phyloP scores from a whole-genome alignment of 805 yeast genomes.

The Metschnikowia proteae region DNA sequence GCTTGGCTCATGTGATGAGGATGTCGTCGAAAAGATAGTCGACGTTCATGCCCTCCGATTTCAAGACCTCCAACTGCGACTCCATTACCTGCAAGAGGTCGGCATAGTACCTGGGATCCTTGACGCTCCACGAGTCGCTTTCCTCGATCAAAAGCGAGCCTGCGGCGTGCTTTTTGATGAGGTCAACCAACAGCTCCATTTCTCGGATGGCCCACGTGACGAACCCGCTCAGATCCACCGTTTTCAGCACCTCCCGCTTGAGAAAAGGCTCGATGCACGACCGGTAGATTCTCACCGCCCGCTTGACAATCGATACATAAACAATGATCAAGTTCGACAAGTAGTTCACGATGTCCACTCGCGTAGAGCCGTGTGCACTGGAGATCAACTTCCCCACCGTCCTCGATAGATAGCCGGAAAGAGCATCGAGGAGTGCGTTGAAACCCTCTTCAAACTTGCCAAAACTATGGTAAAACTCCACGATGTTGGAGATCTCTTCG shows the following conservation, averaged over 20 bases:
- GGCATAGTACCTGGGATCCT: conserved; percentile 45
- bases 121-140: conserved; percentile 22
- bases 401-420: conserved; percentile 27
- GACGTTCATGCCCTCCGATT: conserved; percentile 66
- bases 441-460: conserved; percentile 37
- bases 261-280: conserved; percentile 44
- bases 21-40: conserved; percentile 59
- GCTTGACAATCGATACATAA: conserved; percentile 32
- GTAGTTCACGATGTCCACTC: conserved; percentile 41
- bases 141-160: conserved; percentile 45
- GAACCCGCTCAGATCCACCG: conserved; percentile 39
- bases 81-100: conserved; percentile 52
- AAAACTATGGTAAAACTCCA: conserved; percentile 35
- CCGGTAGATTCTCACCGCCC: conserved; percentile 54
- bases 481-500: conserved; percentile 30
- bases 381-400: conserved; percentile 35
- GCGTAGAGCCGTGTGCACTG: conserved; percentile 41
- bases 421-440: conserved; percentile 31
- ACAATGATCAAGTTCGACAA: conserved; percentile 38
- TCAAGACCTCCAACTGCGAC: conserved; percentile 60
- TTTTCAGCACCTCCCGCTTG: conserved; percentile 23
- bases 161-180: conserved; percentile 63
- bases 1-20: conserved; percentile 11
- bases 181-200: conserved; percentile 53
- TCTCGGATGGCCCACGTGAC: conserved; percentile 76